Evolutionary conservation across 2,329 filamentous ascomycete species (phyloP).

Genomic region (Sarocladium strictum): DNA sequence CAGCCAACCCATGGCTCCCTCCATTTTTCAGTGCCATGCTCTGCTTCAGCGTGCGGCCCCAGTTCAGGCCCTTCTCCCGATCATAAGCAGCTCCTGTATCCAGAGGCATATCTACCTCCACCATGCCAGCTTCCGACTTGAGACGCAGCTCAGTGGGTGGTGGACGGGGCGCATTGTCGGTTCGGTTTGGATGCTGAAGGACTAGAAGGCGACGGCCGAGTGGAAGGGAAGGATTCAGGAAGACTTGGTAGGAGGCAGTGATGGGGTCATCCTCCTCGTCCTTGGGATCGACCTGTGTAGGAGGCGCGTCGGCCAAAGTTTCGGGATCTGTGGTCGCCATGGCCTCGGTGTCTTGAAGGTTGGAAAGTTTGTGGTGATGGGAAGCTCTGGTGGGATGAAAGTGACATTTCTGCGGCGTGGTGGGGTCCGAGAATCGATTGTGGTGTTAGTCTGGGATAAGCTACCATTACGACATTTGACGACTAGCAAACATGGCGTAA

Average conservation of each 20-base stretch:
- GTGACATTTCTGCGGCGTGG: slow-evolving; percentile 3
- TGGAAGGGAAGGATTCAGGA: slow-evolving; percentile 68
- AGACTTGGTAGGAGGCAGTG: slow-evolving; percentile 73
- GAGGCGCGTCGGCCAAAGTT: background rate
- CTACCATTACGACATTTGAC: background rate
- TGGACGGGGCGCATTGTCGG: slow-evolving; percentile 42
- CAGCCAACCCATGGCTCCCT: slow-evolving; percentile 64
- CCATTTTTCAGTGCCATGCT: slow-evolving; percentile 53
- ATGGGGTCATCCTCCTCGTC: slow-evolving; percentile 50
- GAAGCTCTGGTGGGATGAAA: background rate
- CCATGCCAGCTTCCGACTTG: slow-evolving; percentile 74
- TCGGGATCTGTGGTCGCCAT: background rate
- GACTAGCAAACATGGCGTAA: background rate
- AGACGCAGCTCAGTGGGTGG: slow-evolving; percentile 70
- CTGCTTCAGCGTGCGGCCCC: slow-evolving; percentile 69
- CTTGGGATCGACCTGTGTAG: background rate
- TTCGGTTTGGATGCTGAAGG: slow-evolving; percentile 83
- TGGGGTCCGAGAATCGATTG: background rate
- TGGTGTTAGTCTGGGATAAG: background rate
- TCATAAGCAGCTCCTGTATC: slow-evolving; percentile 67
- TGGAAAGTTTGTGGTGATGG: background rate
- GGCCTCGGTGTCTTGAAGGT: background rate
- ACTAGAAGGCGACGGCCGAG: slow-evolving; percentile 64
- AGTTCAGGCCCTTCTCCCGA: slow-evolving; percentile 71
- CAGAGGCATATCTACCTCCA: slow-evolving; percentile 89